phyloP scores from a whole-genome alignment of 805 yeast species.

The Priceomyces melissophilus region DNA sequence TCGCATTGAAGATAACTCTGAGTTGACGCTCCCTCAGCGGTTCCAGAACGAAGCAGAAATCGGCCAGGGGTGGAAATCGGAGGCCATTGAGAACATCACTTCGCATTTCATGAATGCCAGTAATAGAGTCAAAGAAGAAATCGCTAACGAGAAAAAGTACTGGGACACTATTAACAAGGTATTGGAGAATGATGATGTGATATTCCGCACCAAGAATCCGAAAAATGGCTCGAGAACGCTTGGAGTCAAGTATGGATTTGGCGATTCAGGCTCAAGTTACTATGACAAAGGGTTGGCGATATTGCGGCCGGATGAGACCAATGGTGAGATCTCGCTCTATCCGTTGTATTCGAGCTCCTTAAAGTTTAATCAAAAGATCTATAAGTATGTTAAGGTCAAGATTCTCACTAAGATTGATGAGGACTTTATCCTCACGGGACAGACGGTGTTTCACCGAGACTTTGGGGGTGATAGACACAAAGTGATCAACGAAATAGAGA shows the following conservation, averaged over 20 bases:
- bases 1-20: conserved; percentile 16
- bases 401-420: conserved; percentile 53
- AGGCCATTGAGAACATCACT: conserved; percentile 59
- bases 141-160: conserved; percentile 59
- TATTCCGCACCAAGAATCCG: conserved; percentile 64
- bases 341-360: conserved; percentile 26
- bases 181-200: conserved; percentile 49
- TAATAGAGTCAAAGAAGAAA: conserved; percentile 48
- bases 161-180: conserved; percentile 57
- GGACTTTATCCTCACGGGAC: conserved; percentile 57
- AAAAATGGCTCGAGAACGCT: conserved; percentile 46
- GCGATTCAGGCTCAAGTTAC: conserved; percentile 82
- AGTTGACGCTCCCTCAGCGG: conserved; percentile 12
- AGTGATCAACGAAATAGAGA: conserved; percentile 53
- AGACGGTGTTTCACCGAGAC: conserved; percentile 36
- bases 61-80: conserved; percentile 82
- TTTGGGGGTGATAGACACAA: conserved; percentile 12
- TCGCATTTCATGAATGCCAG: conserved; percentile 50
- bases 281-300: conserved; percentile 74
- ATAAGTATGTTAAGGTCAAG: conserved; percentile 56
- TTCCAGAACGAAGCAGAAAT: conserved; percentile 33
- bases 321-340: conserved; percentile 32
- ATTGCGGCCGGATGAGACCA: conserved; percentile 45
- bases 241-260: conserved; percentile 87
- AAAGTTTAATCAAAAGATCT: conserved; percentile 32